A percentile compares a stretch with the other conserved stretches of the same genome.
phyloP scores from a whole-genome alignment of 2,329 filamentous ascomycete species.

The Beauveria pseudobassiana region DNA sequence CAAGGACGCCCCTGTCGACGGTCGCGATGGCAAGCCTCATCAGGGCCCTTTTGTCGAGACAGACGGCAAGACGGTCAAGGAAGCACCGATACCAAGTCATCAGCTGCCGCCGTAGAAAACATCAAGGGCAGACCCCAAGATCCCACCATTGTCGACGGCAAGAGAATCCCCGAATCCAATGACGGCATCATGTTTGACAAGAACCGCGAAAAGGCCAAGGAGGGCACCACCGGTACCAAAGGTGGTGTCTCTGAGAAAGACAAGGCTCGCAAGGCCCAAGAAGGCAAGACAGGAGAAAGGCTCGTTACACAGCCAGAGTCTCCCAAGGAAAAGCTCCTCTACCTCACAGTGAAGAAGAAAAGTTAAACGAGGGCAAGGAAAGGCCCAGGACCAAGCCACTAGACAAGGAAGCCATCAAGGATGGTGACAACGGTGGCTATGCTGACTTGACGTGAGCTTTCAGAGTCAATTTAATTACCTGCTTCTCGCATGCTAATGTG shows the following conservation, averaged over 20 bases:
- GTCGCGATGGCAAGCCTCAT: constrained; percentile 89
- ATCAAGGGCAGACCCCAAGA: constrained; percentile 45
- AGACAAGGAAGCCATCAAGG: constrained; percentile 37
- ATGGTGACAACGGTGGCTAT: constrained; percentile 23
- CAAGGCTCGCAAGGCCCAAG: constrained; percentile 63
- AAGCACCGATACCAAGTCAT: constrained; percentile 21
- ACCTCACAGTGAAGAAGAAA: constrained; percentile 73
- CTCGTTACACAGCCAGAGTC: constrained; percentile 68
- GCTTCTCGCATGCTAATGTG: not conserved
- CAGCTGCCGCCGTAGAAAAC: constrained; percentile 22
- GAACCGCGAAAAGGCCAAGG: constrained; percentile 64
- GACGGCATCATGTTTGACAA: constrained; percentile 94
- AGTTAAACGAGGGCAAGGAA: constrained; percentile 40
- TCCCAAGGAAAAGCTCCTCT: constrained; percentile 81
- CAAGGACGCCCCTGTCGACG: constrained; percentile 84
- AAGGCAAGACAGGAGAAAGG: constrained; percentile 57
- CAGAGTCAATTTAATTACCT: not conserved
- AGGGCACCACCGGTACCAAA: constrained; percentile 81
- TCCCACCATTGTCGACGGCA: constrained; percentile 48
- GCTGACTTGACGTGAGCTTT: constrained; percentile 30
- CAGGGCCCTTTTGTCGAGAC: constrained; percentile 71
- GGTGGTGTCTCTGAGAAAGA: constrained; percentile 85
- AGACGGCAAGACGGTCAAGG: constrained; percentile 25
- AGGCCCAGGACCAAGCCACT: constrained; percentile 29
- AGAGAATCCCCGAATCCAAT: constrained; percentile 54